phyloP scores from a whole-genome alignment of 1,284 basidiomycete species.

The Vanrija sp. region DNA sequence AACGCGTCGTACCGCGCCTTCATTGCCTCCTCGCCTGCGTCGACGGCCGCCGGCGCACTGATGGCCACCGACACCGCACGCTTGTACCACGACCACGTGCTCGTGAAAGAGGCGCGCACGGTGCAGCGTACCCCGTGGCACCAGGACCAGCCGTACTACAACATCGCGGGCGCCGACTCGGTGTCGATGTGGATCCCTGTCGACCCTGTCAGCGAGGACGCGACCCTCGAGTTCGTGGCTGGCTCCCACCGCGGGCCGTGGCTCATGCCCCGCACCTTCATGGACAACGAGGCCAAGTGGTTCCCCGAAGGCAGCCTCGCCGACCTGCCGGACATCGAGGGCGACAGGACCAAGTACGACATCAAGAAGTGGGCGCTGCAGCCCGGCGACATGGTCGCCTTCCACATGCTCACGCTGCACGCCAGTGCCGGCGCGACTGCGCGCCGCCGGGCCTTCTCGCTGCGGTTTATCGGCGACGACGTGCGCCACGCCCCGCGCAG shows the following conservation, averaged over 20 bases:
- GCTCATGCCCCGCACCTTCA: conserved; percentile 19
- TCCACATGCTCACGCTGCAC: conserved; percentile 22
- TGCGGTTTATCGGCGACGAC: conserved; percentile 14
- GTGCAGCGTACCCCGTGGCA: conserved; percentile 17
- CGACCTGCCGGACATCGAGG: conserved; percentile 17
- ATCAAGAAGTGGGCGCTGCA: conserved; percentile 11
- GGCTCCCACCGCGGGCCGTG: conserved; percentile 14
- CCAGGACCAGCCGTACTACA: conserved; percentile 22
- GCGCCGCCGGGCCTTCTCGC: conserved; percentile 5
- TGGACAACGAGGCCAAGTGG: conserved; percentile 19
- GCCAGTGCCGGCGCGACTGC: conserved; percentile 6
- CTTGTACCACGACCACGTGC: conserved; percentile 17
- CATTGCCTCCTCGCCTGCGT: conserved; percentile 7
- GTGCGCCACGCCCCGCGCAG: conserved; percentile 8
- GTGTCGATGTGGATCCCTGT: conserved; percentile 19
- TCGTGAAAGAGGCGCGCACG: conserved; percentile 16
- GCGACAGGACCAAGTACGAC: neutral
- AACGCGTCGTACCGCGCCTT: conserved; percentile 7
- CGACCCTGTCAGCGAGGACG: conserved; percentile 7
- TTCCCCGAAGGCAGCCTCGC: conserved; percentile 16
- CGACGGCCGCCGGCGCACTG: conserved; percentile 7
- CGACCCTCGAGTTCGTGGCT: conserved; percentile 14
- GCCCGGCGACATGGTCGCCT: conserved; percentile 15
- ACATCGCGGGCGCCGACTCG: conserved; percentile 8
- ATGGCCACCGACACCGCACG: conserved; percentile 3